Evolutionary conservation across 805 yeast genomes (phyloP), one percentile per base, ranked within the genome.

Genomic region (Clavispora asparagi): DNA sequence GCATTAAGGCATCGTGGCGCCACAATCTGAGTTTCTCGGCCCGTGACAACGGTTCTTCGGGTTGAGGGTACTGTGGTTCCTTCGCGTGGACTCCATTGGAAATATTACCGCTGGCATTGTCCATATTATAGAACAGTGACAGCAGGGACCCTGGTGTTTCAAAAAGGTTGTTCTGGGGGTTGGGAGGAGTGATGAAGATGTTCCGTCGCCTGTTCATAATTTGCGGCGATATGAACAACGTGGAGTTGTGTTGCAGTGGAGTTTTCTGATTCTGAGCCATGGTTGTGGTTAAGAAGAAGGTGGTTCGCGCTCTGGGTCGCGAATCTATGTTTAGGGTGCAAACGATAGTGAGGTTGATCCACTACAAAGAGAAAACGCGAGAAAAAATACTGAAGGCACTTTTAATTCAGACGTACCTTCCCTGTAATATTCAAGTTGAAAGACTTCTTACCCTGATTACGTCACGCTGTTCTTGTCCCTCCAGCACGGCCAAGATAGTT

Each of bases 1-100:
- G 96, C 84, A 86, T 82, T 46, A 86, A 64, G 0, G 99, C 95
- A 60, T 90, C 96, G 52, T 90, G 95, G 41, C 98, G 71, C 99
- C 98, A 94, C 27, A 87, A 70, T 40, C 98, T 68, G 31, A 94
- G 74, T 54, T 83, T 82, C 52, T 92, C 97, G 0, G 91, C 94
- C 47, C 87, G 94, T 0, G 96, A 78, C 36, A 80, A 59, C 6
- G 84, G 84, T 43, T 71, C 72, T 7, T 50, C 55, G 6, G 37
- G 37, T 11, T 40, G 32, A 4, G 40, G 44, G 32, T 36, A 44
- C 8, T 29, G 39, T n/a, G 40, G 33, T 27, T 28, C 42, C 28
- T 28, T 40, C 14, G 13, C 42, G 13, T 19, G 39, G 31, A 36
- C 39, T 6, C 16, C 42, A 12, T 39, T 39, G 17, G 51, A 47